Evolutionary conservation across 1,284 basidiomycete species (phyloP).

Genomic region (Ustilago crameri): DNA sequence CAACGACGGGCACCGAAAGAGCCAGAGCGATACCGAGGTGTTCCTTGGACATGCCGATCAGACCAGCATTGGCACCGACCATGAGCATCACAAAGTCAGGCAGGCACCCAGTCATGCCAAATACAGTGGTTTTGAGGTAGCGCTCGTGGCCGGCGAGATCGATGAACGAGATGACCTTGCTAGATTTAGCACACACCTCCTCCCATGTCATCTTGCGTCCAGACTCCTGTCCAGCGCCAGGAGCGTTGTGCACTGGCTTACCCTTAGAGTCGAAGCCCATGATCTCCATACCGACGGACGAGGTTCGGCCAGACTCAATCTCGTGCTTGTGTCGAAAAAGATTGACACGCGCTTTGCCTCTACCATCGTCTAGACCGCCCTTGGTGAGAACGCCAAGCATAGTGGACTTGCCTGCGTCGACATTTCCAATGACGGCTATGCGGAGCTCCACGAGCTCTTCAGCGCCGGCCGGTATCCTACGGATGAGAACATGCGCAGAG

Average conservation of each 20-base stretch:
- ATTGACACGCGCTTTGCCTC: conserved; percentile 89
- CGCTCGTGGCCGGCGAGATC: conserved; percentile 65
- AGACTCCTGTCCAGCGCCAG: conserved; percentile 40
- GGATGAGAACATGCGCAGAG: conserved; percentile 46
- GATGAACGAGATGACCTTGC: conserved; percentile 95
- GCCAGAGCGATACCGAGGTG: conserved; percentile 94
- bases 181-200: conserved; percentile 87
- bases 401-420: conserved; percentile 87
- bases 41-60: conserved; percentile 95
- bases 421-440: conserved; percentile 93
- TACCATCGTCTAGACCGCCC: conserved; percentile 91
- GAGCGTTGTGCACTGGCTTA: conserved; percentile 41
- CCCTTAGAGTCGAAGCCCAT: conserved; percentile 65
- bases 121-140: conserved; percentile 85
- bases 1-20: conserved; percentile 89
- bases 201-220: conserved; percentile 76
- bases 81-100: conserved; percentile 96
- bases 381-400: conserved; percentile 80
- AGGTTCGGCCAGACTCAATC: conserved; percentile 92
- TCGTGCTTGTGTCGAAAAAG: conserved; percentile 98
- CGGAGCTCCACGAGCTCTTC: conserved; percentile 78
- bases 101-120: conserved; percentile 90
- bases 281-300: conserved; percentile 95
- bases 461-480: conserved; percentile 58
- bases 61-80: conserved; percentile 90